These are phyloP conservation scores for Neofusicoccum parvum DNA, from an alignment of 2,329 filamentous ascomycete genomes.

Conservation along the genomic window DNA sequence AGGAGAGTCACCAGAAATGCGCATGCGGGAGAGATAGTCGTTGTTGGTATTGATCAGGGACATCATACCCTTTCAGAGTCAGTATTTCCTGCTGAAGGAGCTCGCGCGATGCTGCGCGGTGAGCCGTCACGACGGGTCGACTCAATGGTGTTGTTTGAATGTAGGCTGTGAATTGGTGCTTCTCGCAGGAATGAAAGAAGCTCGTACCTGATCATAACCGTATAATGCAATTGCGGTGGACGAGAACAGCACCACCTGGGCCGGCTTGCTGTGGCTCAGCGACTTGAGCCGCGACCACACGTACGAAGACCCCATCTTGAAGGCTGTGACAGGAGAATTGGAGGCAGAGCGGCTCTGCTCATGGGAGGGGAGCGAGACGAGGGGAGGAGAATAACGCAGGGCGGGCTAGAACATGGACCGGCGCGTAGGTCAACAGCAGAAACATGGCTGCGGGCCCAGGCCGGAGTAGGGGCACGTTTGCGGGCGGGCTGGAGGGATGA, in stretches of 20 bases:
- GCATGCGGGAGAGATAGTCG: constrained; percentile 61
- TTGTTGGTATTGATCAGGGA: constrained; percentile 58
- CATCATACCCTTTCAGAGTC: constrained; percentile 49
- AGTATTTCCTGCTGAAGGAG: not conserved
- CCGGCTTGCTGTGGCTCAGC: constrained; percentile 37
- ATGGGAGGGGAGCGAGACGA: not conserved
- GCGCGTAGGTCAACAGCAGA: not conserved
- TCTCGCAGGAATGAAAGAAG: too few species aligned
- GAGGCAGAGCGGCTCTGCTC: not conserved
- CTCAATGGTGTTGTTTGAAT: not conserved
- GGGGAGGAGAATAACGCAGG: not conserved
- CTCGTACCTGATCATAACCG: constrained; percentile 44
- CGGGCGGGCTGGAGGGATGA: not conserved
- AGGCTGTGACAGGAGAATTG: not conserved
- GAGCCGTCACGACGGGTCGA: too few species aligned
- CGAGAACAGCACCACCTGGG: constrained; percentile 56
- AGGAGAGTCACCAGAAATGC: constrained; percentile 52
- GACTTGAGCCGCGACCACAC: not conserved
- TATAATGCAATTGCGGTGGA: constrained; percentile 58
- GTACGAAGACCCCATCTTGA: constrained; percentile 1
- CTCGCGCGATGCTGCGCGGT: too few species aligned
- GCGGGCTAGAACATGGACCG: too few species aligned
- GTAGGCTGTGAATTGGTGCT: too few species aligned
- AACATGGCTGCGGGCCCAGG: not conserved
- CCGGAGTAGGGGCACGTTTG: not conserved